phyloP scores from a whole-genome alignment of 129 eudicot genomes.

The Pittosporum tobira region DNA sequence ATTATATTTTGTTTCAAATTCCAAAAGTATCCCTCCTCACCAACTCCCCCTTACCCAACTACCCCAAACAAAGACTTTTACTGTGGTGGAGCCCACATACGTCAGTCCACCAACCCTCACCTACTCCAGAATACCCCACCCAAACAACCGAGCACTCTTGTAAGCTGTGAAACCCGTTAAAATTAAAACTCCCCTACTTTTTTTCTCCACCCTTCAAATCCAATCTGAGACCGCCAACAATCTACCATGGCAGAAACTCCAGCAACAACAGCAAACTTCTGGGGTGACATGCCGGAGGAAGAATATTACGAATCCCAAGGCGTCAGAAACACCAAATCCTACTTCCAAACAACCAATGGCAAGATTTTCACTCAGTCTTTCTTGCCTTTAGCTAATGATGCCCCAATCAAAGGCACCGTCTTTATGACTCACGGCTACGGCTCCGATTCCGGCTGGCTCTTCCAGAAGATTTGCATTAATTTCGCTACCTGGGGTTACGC shows the following conservation, averaged over 20 bases:
- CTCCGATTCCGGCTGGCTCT: constrained; percentile 68
- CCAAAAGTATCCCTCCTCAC: too few relatives aligned
- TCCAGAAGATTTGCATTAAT: constrained; percentile 67
- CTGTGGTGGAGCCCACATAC: constrained; percentile 3
- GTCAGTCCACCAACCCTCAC: constrained; percentile 30
- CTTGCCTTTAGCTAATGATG: constrained; percentile 26
- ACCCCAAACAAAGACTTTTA: too few relatives aligned
- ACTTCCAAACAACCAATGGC: constrained; percentile 57
- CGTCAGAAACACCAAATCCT: constrained; percentile 48
- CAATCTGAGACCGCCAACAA: background rate
- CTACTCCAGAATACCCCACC: background rate
- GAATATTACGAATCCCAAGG: constrained; percentile 64
- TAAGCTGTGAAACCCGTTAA: constrained; percentile 10
- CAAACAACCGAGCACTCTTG: background rate
- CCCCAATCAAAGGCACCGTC: constrained; percentile 44
- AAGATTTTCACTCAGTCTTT: constrained; percentile 67
- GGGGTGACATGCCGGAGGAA: constrained; percentile 72
- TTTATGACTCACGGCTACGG: constrained; percentile 84
- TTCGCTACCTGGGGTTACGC: constrained; percentile 84
- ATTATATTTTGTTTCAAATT: too few relatives aligned
- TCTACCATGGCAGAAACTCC: constrained; percentile 25
- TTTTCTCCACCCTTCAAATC: constrained; percentile 8
- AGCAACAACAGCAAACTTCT: constrained; percentile 45
- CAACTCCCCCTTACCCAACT: too few relatives aligned
- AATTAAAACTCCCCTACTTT: constrained; percentile 1